Evolutionary conservation across 2,329 filamentous ascomycete genomes (phyloP).

Genomic region (Monosporascus sp.): DNA sequence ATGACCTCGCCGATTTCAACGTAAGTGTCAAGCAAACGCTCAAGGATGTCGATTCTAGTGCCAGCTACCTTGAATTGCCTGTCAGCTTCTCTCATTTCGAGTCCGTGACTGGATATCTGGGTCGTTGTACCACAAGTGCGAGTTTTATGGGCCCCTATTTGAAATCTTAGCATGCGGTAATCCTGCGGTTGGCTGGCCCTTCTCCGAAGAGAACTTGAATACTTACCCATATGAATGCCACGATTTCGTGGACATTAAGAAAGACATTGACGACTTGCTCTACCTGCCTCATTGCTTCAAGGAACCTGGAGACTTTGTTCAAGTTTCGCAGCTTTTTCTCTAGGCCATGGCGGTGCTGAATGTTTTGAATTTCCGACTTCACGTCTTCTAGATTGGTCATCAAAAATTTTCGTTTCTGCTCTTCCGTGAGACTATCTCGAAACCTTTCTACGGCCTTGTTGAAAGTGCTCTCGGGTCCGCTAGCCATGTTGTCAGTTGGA

Average conservation of each 20-base stretch:
- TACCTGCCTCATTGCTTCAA: conserved; percentile 16
- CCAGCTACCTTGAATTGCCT: conserved; percentile 2
- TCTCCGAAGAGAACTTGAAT: neutral
- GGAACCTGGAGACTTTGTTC: conserved; percentile 11
- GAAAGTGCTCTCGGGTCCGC: neutral
- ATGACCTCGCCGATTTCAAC: conserved; percentile 17
- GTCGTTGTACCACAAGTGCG: conserved; percentile 3
- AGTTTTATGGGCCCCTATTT: conserved; percentile 9
- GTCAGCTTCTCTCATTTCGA: neutral
- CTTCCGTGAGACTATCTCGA: conserved; percentile 2
- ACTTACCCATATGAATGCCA: conserved; percentile 17
- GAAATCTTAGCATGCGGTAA: no score
- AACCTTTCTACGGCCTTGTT: conserved; percentile 1
- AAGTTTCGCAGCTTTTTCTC: conserved; percentile 11
- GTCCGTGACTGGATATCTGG: neutral
- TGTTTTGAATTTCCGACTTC: conserved; percentile 4
- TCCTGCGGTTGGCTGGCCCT: neutral
- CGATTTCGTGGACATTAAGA: conserved; percentile 12
- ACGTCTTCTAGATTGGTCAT: conserved; percentile 6
- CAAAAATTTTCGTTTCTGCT: conserved; percentile 6
- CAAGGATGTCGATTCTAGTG: conserved; percentile 7
- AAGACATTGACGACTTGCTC: conserved; percentile 15
- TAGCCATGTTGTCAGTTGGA: no score
- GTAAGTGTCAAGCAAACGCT: conserved; percentile 15
- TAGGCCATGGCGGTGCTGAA: conserved; percentile 8